phyloP scores from a whole-genome alignment of 345 rosid species.

The Populus simonii region DNA sequence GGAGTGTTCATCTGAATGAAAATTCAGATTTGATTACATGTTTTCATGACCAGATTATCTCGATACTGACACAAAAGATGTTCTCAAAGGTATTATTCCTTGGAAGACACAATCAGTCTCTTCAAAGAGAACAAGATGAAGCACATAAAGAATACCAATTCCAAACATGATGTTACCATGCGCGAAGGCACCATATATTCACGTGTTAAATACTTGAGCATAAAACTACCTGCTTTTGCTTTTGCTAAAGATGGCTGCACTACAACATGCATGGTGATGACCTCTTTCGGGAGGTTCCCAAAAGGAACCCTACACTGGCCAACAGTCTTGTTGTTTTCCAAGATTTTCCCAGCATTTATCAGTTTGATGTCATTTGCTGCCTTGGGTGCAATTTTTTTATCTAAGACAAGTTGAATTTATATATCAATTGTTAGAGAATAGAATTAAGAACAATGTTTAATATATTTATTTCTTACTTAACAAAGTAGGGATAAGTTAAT shows the following conservation, averaged over 20 bases:
- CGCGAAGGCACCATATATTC: not conserved
- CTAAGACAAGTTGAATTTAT: conserved; percentile 34
- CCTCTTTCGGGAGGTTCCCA: conserved; percentile 66
- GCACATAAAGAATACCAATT: not conserved
- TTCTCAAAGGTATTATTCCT: not conserved
- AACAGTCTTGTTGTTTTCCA: conserved; percentile 82
- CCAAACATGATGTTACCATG: not conserved
- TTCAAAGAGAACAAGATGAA: not conserved
- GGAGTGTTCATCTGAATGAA: not conserved
- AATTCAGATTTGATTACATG: too few species aligned
- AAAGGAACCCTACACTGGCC: conserved; percentile 80
- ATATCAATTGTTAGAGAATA: conserved; percentile 3
- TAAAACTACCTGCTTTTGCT: conserved; percentile 62
- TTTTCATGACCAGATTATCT: not conserved
- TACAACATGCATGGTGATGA: conserved; percentile 92
- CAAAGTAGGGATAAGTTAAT: not conserved
- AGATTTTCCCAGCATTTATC: conserved; percentile 83
- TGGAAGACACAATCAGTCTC: not conserved
- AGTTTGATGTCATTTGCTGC: conserved; percentile 77
- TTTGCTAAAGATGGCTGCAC: conserved; percentile 75
- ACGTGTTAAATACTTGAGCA: not conserved
- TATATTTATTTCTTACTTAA: not conserved
- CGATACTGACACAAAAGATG: not conserved
- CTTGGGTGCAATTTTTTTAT: conserved; percentile 75
- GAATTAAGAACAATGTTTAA: not conserved